Conservation (phyloP, 805 yeast species). For the Ogataea trehalophila region DNA sequence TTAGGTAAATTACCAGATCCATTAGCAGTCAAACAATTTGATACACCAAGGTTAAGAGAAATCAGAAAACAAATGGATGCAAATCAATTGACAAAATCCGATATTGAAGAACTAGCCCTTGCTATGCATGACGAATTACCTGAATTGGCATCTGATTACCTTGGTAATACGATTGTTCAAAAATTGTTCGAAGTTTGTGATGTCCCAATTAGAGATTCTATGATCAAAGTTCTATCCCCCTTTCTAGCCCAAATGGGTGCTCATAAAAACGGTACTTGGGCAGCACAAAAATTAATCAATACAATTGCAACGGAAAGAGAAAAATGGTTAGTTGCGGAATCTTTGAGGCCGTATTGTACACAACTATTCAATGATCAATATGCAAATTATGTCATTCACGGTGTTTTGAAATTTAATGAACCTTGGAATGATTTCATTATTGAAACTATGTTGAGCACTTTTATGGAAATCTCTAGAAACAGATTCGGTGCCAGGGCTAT, state of each 20-base stretch:
- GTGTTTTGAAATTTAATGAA: constrained; percentile 79
- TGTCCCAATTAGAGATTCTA: constrained; percentile 66
- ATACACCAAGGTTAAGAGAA: constrained; percentile 84
- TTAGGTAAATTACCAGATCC: constrained; percentile 80
- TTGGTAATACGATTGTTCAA: constrained; percentile 95
- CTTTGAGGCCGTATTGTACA: constrained; percentile 75
- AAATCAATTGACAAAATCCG: constrained; percentile 47
- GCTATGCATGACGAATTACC: constrained; percentile 88
- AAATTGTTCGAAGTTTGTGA: constrained; percentile 74
- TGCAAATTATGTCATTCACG: constrained; percentile 94
- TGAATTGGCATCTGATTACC: constrained; percentile 83
- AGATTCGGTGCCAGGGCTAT: constrained; percentile 95
- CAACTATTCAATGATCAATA: constrained; percentile 90
- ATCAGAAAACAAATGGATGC: constrained; percentile 69
- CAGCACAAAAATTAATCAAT: constrained; percentile 91
- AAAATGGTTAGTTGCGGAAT: constrained; percentile 58
- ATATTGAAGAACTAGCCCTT: constrained; percentile 75
- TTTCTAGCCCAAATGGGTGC: constrained; percentile 87
- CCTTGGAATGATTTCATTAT: constrained; percentile 89
- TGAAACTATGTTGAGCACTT: constrained; percentile 73
- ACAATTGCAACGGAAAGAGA: constrained; percentile 56
- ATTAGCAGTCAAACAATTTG: constrained; percentile 63
- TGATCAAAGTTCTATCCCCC: constrained; percentile 74
- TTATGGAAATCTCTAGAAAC: constrained; percentile 77
- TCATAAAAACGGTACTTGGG: constrained; percentile 99